Evolutionary conservation across 1,139 yeast genomes (phyloP).

Genomic region (Geotrichum cucujoidarum): DNA sequence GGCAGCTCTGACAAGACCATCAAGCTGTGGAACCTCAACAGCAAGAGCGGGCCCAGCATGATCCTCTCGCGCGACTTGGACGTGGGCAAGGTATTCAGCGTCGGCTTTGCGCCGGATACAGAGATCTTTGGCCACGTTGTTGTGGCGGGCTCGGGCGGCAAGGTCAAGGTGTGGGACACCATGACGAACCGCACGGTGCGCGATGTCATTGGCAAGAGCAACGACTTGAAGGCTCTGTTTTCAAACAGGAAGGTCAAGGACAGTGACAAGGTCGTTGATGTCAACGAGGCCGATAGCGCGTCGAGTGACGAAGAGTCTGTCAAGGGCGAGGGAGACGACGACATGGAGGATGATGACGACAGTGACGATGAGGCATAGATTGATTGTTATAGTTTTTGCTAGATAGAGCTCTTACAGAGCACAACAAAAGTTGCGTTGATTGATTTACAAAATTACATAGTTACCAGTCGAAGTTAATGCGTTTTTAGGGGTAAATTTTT

Average conservation of each 20-base stretch:
- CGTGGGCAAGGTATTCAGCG: conserved; percentile 84
- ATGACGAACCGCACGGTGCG: conserved; percentile 79
- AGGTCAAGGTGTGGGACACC: conserved; percentile 88
- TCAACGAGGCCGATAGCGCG: conserved; percentile 58
- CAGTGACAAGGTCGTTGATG: conserved; percentile 52
- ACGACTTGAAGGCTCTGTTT: conserved; percentile 52
- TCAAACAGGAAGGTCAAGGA: conserved; percentile 45
- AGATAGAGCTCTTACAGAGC: not conserved
- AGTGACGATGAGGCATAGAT: not conserved
- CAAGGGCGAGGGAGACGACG: conserved; percentile 40
- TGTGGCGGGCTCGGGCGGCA: conserved; percentile 83
- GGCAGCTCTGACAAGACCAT: conserved; percentile 84
- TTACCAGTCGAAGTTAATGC: not conserved
- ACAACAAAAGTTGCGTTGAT: not conserved
- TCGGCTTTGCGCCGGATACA: conserved; percentile 79
- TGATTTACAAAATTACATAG: not conserved
- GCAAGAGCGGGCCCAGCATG: conserved; percentile 66
- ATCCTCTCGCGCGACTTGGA: conserved; percentile 88
- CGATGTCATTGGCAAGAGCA: conserved; percentile 52
- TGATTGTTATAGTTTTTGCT: not conserved
- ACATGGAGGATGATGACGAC: conserved; percentile 7
- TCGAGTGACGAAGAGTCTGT: conserved; percentile 49
- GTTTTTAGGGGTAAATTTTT: too few relatives aligned
- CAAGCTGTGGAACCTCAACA: conserved; percentile 69
- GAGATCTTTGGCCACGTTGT: conserved; percentile 82